Conservation (phyloP, 352 stramenopile species). For the Phytopythium oedochilum region DNA sequence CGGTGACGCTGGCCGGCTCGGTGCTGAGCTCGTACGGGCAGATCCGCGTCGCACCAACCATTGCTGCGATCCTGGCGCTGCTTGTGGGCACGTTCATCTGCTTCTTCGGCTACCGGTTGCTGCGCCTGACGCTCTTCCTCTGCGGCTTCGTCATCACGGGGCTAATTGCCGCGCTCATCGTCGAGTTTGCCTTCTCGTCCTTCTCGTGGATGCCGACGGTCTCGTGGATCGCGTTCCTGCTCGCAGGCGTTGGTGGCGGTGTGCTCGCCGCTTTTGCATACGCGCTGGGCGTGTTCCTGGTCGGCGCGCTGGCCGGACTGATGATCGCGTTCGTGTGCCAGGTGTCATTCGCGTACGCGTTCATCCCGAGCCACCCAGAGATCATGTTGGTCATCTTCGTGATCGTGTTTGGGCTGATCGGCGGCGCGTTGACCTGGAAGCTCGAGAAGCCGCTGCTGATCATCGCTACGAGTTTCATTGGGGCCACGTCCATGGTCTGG, state of each 20-base stretch:
- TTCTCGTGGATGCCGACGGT: slow-evolving; percentile 36
- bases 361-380: slow-evolving; percentile 42
- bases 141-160: slow-evolving; percentile 52
- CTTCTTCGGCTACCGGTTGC: slow-evolving; percentile 42
- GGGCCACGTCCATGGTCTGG: slow-evolving; percentile 38
- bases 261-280: slow-evolving; percentile 41
- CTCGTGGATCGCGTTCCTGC: slow-evolving; percentile 48
- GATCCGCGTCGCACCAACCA: slow-evolving; percentile 29
- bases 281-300: slow-evolving; percentile 40
- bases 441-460: slow-evolving; percentile 49
- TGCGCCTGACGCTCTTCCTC: slow-evolving; percentile 39
- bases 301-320: slow-evolving; percentile 26
- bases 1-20: background rate
- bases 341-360: slow-evolving; percentile 26
- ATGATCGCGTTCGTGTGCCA: slow-evolving; percentile 24
- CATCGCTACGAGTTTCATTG: slow-evolving; percentile 59
- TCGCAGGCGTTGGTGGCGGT: slow-evolving; percentile 29
- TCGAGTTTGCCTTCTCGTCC: slow-evolving; percentile 35
- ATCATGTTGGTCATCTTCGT: slow-evolving; percentile 36
- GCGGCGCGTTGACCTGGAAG: slow-evolving; percentile 46
- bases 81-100: slow-evolving; percentile 40
- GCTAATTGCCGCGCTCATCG: slow-evolving; percentile 30
- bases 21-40: slow-evolving; percentile 10
- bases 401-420: slow-evolving; percentile 26
- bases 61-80: slow-evolving; percentile 44